Conservation (phyloP, 768 basidiomycete species). For the Boletus pseudopeckii region DNA sequence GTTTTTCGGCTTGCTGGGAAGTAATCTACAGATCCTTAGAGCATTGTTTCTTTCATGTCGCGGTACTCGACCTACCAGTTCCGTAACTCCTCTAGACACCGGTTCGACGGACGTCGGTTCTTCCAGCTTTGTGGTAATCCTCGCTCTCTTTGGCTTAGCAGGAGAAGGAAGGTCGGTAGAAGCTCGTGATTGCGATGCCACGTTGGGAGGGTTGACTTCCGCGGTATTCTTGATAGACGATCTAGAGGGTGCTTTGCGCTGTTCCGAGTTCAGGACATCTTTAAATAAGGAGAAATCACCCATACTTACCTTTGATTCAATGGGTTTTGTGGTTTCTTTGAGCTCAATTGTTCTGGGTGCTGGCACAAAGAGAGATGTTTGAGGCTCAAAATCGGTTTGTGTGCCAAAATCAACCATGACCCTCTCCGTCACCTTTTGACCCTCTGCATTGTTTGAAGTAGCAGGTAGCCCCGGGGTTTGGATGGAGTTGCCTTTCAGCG, state of each 20-base stretch:
- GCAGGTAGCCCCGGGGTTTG: neutral
- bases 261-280: slow-evolving; percentile 6
- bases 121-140: slow-evolving; percentile 25
- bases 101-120: slow-evolving; percentile 11
- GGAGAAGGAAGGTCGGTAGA: slow-evolving; percentile 21
- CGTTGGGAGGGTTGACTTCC: slow-evolving; percentile 13
- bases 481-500: slow-evolving; percentile 11
- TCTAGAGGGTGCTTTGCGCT: slow-evolving; percentile 31
- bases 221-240: slow-evolving; percentile 13
- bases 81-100: neutral
- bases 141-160: slow-evolving; percentile 31
- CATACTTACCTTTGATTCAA: slow-evolving; percentile 19
- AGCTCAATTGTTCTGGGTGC: slow-evolving; percentile 15
- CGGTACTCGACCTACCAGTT: slow-evolving; percentile 16
- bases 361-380: neutral
- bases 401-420: slow-evolving; percentile 21
- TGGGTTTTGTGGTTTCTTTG: slow-evolving; percentile 20
- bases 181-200: slow-evolving; percentile 11
- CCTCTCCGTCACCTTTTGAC: slow-evolving; percentile 8
- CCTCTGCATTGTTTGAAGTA: neutral
- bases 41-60: neutral
- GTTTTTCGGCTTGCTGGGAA: slow-evolving; percentile 13
- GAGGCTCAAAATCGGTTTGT: slow-evolving; percentile 28
- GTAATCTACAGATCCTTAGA: slow-evolving; percentile 11
- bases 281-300: neutral